phyloP scores from a whole-genome alignment of 2,329 filamentous ascomycete genomes.

The Epichloe bromicola region DNA sequence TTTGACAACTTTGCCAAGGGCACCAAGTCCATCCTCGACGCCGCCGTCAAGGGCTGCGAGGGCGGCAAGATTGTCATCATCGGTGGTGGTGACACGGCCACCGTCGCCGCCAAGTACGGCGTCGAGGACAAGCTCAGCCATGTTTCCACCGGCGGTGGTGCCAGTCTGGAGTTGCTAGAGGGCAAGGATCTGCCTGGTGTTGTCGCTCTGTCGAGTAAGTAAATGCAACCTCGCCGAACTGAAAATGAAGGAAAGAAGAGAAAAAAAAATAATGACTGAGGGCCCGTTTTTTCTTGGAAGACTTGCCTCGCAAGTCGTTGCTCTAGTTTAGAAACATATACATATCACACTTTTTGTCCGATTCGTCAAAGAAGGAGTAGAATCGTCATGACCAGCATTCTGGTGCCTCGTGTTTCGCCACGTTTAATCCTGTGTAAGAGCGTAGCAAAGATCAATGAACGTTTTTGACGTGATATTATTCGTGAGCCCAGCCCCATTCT shows the following conservation, averaged over 20 bases:
- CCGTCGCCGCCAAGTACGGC: conserved; percentile 92
- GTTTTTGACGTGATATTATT: not conserved
- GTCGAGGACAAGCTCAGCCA: conserved; percentile 96
- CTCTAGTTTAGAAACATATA: not conserved
- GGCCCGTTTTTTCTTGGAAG: conserved; percentile 7
- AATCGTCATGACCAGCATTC: not conserved
- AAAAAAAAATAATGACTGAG: conserved; percentile 8
- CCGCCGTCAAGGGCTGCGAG: conserved; percentile 68
- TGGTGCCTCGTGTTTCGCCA: no score
- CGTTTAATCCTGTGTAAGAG: not conserved
- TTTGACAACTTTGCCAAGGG: conserved; percentile 86
- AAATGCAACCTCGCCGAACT: conserved; percentile 17
- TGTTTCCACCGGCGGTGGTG: conserved; percentile 93
- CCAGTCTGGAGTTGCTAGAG: conserved; percentile 89
- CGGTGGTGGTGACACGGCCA: conserved; percentile 94
- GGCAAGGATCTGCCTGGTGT: conserved; percentile 97
- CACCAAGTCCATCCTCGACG: conserved; percentile 85
- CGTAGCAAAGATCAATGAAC: not conserved
- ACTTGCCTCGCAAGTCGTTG: not conserved
- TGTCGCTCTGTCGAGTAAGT: conserved; percentile 71
- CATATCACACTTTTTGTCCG: not conserved
- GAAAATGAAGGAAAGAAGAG: not conserved
- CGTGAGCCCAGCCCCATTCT: not conserved
- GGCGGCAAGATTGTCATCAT: conserved; percentile 87
- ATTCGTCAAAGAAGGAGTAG: not conserved